Percentiles rank a stretch among this genome's conserved stretches.
phyloP scores from a whole-genome alignment of 1,284 basidiomycete genomes.

The Fomitopsis schrenkii region DNA sequence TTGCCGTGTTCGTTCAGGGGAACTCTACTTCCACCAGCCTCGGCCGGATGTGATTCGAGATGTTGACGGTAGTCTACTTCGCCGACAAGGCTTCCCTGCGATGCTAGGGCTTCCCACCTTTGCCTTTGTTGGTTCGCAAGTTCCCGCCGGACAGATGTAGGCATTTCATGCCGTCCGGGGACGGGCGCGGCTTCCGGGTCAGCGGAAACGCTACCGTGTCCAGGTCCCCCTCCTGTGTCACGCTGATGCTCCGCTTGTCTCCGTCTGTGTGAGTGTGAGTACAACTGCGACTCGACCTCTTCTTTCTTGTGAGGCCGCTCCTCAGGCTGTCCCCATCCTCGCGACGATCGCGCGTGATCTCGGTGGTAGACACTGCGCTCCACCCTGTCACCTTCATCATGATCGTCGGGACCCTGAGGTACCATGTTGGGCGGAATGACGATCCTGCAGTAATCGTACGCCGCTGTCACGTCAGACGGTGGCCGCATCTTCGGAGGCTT shows the following conservation, averaged over 20 bases:
- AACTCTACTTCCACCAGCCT: background rate
- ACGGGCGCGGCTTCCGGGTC: background rate
- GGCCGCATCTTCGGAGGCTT: constrained; percentile 27
- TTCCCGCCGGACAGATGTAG: background rate
- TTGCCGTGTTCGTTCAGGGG: background rate
- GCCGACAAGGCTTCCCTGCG: background rate
- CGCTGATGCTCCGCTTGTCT: background rate
- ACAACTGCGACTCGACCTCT: background rate
- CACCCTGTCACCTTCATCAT: too few relatives aligned
- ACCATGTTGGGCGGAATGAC: constrained; percentile 36
- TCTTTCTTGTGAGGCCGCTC: background rate
- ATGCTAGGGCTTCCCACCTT: background rate
- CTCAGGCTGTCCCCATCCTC: background rate
- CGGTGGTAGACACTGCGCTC: background rate
- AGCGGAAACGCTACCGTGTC: background rate
- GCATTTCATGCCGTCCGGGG: background rate
- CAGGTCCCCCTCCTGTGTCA: background rate
- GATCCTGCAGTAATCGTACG: constrained; percentile 67
- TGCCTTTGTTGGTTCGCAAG: background rate
- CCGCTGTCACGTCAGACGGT: constrained; percentile 39
- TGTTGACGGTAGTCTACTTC: background rate
- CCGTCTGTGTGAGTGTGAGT: background rate
- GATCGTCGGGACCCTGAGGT: background rate
- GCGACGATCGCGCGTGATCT: background rate
- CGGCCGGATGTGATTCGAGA: background rate